A percentile compares a stretch with the other conserved stretches of the same genome.
Conservation (phyloP, 441 rosid genomes). For the Pelargonium australe region DNA sequence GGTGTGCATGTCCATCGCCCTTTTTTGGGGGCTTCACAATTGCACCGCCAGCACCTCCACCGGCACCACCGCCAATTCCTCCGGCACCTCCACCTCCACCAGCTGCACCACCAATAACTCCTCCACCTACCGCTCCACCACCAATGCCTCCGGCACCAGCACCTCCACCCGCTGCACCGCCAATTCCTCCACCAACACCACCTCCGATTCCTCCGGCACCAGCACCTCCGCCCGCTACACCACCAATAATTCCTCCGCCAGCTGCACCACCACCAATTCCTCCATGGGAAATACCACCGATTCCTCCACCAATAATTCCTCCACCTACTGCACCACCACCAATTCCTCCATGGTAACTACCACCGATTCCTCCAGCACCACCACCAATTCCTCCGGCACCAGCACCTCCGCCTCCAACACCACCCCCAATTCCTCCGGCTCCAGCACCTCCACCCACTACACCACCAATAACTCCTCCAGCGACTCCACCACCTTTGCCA, state of each 20-base stretch:
- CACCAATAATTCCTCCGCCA: background rate
- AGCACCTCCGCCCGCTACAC: background rate
- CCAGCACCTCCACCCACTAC: no score
- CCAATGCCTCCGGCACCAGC: background rate
- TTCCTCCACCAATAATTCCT: conserved; percentile 7
- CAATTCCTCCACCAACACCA: background rate
- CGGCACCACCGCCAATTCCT: background rate
- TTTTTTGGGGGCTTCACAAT: no score
- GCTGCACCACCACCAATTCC: background rate
- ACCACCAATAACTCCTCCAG: background rate
- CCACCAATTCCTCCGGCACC: background rate
- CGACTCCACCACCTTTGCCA: background rate
- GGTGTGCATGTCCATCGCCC: no score
- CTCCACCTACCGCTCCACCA: conserved; percentile 1
- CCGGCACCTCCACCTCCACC: background rate
- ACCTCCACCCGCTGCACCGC: background rate
- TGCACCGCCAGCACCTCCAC: background rate
- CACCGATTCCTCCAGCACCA: background rate
- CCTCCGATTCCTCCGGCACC: conserved; percentile 1
- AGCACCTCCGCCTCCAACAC: background rate
- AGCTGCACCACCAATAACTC: background rate
- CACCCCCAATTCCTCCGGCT: background rate
- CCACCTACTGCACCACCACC: conserved; percentile 5
- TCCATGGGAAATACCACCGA: background rate
- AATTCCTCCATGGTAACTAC: background rate